Evolutionary conservation across 768 basidiomycete genomes (phyloP), one percentile per base, ranked within the genome.

Genomic region (Pulveroboletus sp.): DNA sequence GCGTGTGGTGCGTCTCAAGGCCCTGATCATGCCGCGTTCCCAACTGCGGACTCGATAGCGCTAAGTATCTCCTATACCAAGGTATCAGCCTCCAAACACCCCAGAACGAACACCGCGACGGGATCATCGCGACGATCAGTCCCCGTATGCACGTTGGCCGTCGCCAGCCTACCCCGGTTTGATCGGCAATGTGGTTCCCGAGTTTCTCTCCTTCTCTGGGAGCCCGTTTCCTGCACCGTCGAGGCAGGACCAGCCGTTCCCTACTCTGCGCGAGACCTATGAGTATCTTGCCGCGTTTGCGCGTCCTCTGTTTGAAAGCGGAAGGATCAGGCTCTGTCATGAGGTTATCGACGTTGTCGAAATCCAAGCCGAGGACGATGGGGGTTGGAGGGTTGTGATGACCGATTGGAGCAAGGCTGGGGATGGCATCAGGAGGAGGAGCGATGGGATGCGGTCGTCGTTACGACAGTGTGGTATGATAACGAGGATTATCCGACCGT

Each of bases 141-240:
- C 38, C 28, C 48, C 21, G 21, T 2, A 26, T 40, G 41, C 24
- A 45, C 42, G 50, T 21, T 79, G 77, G 79, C 66, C 72, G 0
- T 74, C 76, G 7, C 75, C 77, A 1, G 74, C 76, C 0, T 80
- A 80, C 48, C 70, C 69, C 17, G 72, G 64, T 6, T 57, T 80
- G 44, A 71, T 80, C 35, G 77, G 78, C 21, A 79, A 80, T 47
- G 73, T 79, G 49, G 66, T 77, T 3, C 74, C 78, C 0, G 71
- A 77, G 39, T 64, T 65, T 27, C 49, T 69, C 7, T 57, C 62
- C 15, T 68, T 71, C 48, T 69, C 69, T 14, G 55, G 55, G 18
- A 8, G 47, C 18, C 62, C 63, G 9, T 71, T 70, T 36, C 67
- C 69, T 15, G 42, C 51, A 5, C 64, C 62, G 6, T 36, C 55